Percentiles rank a stretch among this genome's conserved stretches.
phyloP scores from a whole-genome alignment of 208 protist genomes.

The Acanthamoeba healyi region DNA sequence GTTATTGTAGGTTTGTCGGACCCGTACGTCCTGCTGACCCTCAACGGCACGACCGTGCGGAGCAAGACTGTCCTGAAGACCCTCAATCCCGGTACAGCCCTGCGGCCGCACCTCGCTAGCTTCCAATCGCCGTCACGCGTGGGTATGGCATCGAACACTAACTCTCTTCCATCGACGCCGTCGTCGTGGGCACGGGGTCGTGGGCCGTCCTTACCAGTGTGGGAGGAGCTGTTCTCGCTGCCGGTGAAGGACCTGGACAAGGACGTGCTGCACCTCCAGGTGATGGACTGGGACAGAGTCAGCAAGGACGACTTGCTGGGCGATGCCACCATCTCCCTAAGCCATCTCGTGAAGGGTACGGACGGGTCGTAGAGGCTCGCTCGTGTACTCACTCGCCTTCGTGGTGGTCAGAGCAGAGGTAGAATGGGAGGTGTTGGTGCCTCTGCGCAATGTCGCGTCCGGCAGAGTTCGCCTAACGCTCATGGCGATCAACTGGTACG shows the following conservation, averaged over 20 bases:
- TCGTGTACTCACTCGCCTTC: no score
- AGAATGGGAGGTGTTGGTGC: not conserved
- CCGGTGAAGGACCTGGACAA: not conserved
- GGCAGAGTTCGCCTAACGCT: not conserved
- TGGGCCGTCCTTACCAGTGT: not conserved
- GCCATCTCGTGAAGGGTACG: not conserved
- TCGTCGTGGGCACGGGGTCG: not conserved
- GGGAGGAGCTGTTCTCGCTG: constrained; percentile 14
- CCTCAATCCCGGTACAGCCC: not conserved
- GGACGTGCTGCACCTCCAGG: not conserved
- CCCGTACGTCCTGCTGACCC: not conserved
- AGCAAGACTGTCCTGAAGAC: not conserved
- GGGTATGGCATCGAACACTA: no score
- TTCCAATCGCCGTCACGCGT: no score
- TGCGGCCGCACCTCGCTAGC: no score
- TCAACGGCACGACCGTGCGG: not conserved
- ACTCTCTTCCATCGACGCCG: not conserved
- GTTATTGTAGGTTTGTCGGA: not conserved
- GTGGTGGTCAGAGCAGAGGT: not conserved
- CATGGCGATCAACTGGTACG: constrained; percentile 37
- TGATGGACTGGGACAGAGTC: constrained; percentile 4
- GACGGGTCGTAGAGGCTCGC: not conserved
- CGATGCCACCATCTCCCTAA: not conserved
- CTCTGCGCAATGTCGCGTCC: not conserved
- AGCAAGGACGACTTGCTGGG: constrained; percentile 18